Evolutionary conservation across 2,329 filamentous ascomycete genomes (phyloP).

Genomic region (Aspergillus novofumigatus): DNA sequence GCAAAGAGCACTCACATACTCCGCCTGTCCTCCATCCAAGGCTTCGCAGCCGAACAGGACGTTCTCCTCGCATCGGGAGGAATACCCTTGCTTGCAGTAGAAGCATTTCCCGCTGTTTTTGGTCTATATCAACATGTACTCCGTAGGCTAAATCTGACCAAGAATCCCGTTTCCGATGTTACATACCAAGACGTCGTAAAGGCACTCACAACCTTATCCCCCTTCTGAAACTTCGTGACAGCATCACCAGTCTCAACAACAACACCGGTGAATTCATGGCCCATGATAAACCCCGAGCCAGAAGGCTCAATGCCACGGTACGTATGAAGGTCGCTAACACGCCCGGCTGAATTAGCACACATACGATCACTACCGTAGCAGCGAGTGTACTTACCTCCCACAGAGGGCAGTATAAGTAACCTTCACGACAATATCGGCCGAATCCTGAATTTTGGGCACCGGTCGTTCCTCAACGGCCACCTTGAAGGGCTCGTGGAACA

Average conservation of each 20-base stretch:
- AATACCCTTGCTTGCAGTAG: slow-evolving; percentile 74
- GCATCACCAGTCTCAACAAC: slow-evolving; percentile 64
- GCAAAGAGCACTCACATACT: slow-evolving; percentile 53
- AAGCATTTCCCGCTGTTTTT: slow-evolving; percentile 64
- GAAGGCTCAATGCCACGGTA: slow-evolving; percentile 77
- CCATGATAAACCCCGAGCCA: slow-evolving; percentile 59
- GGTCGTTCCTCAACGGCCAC: slow-evolving; percentile 75
- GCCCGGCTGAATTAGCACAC: not conserved
- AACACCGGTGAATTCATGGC: slow-evolving; percentile 81
- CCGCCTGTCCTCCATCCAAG: slow-evolving; percentile 76
- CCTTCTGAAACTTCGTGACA: slow-evolving; percentile 66
- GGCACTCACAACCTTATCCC: slow-evolving; percentile 75
- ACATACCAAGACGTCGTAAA: slow-evolving; percentile 74
- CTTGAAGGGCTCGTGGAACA: slow-evolving; percentile 75
- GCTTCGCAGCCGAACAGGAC: slow-evolving; percentile 65
- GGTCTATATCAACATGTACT: slow-evolving; percentile 4
- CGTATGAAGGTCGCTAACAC: slow-evolving; percentile 71
- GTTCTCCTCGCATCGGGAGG: slow-evolving; percentile 69
- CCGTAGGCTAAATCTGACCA: not conserved
- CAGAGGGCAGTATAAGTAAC: slow-evolving; percentile 80
- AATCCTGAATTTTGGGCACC: slow-evolving; percentile 67
- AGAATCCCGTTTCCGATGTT: not conserved
- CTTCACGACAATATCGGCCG: slow-evolving; percentile 75
- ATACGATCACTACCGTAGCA: not conserved
- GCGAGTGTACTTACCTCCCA: slow-evolving; percentile 62